A percentile compares a stretch with the other conserved stretches of the same genome.
These are phyloP conservation scores for Suillus hirtellus DNA, from an alignment of 768 basidiomycete genomes.

Conservation along the genomic window DNA sequence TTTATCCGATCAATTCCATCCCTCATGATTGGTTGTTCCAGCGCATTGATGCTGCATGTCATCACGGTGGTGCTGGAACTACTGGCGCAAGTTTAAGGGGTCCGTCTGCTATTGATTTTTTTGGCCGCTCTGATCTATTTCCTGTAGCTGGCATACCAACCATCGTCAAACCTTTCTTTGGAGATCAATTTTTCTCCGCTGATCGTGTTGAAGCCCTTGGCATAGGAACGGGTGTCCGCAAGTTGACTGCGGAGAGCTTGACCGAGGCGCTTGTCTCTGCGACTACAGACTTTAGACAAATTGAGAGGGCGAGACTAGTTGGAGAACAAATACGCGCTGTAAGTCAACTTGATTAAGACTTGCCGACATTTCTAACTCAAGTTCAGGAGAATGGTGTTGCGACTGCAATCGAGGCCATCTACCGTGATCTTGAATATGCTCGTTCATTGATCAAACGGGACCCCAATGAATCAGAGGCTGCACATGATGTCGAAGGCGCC, in stretches of 20 bases:
- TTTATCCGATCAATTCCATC: slow-evolving; percentile 81
- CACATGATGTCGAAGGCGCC: slow-evolving; percentile 26
- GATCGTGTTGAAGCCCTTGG: slow-evolving; percentile 97
- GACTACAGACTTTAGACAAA: slow-evolving; percentile 87
- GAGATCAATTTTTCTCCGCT: slow-evolving; percentile 97
- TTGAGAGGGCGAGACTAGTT: slow-evolving; percentile 77
- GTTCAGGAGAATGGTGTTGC: slow-evolving; percentile 90
- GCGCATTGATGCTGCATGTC: slow-evolving; percentile 93
- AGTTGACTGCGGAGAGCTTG: slow-evolving; percentile 77
- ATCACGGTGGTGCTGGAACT: slow-evolving; percentile 97
- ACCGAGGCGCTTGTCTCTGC: slow-evolving; percentile 78
- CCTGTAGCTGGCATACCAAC: slow-evolving; percentile 85
- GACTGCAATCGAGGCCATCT: slow-evolving; percentile 92
- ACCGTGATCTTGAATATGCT: slow-evolving; percentile 95
- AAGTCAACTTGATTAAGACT: slow-evolving; percentile 21
- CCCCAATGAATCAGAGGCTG: slow-evolving; percentile 18
- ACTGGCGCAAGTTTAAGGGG: slow-evolving; percentile 93
- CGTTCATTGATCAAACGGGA: slow-evolving; percentile 76
- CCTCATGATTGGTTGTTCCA: slow-evolving; percentile 97
- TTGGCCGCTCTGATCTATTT: background rate
- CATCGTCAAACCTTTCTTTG: slow-evolving; percentile 96
- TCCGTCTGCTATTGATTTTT: slow-evolving; percentile 33
- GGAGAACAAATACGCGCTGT: slow-evolving; percentile 89
- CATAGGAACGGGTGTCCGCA: slow-evolving; percentile 84
- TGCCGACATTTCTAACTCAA: slow-evolving; percentile 1